Base-by-base conservation (phyloP, 2,329 filamentous ascomycete species). In the Ceratocystis eucalypticola region DNA sequence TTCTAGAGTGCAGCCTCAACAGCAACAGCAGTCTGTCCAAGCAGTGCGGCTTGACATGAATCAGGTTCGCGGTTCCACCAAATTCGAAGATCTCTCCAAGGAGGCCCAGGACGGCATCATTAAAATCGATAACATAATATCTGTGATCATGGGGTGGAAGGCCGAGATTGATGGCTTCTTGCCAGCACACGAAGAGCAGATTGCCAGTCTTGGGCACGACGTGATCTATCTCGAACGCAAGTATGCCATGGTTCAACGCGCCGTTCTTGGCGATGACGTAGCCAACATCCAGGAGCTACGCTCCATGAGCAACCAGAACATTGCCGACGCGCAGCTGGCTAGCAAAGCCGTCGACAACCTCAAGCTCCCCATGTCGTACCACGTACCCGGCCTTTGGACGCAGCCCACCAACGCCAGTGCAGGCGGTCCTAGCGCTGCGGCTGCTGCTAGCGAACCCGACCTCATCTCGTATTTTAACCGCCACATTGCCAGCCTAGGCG, bases 31-130 rank as follows among this genome's bases (percentile, higher is more conserved):
- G 70, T 80, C 78, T 15, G 80, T 86, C 17, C 85, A 87, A 0
- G 89, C 88, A 20, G 88, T 91, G 20, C 87, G 88, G 72, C 88
- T 96, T 71, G 89, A 94, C 75, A 77, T 89, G 64, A 84, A 84
- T 71, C 89, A 89, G 73, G 80, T 97, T 68, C 85, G 91, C 64
- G 88, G 88, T 17, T 96, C 92, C 0, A 96, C 91, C 2, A 89
- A 94, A 69, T 96, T 94, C 78, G 90, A 91, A 73, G 93, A 96
- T 75, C 86, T 96, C 33, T 85, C 89, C 68, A 88, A 93, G 70
- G 85, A 89, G 37, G 79, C 96, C 17, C 91, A 96, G 73, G 84
- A 85, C 69, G 79, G 90, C 70, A 88, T 99, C 69, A 84, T 89
- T 69, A 77, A 80, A 8, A 84, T 96, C 69, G 93, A 99, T 75